Conservation (phyloP, 2,329 filamentous ascomycete genomes). For the Cladophialophora psammophila region DNA sequence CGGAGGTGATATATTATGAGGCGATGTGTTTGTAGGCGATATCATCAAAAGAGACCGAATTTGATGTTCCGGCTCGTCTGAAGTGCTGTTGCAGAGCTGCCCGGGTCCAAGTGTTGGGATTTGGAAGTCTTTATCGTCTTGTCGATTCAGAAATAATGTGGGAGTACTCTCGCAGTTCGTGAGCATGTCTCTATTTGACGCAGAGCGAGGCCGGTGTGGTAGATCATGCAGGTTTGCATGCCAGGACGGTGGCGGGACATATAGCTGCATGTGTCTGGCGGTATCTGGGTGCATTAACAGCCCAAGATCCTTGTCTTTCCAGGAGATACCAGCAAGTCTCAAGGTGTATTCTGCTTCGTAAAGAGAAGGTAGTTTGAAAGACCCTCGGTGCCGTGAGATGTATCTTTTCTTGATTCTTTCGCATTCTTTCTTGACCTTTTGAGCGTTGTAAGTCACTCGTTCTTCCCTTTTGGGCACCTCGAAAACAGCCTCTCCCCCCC, state of each 20-base stretch:
- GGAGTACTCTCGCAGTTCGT: background rate
- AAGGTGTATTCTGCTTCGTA: constrained; percentile 20
- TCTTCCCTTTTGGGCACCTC: constrained; percentile 30
- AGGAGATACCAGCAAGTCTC: constrained; percentile 17
- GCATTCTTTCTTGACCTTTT: constrained; percentile 35
- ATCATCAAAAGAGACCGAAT: background rate
- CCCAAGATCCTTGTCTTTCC: background rate
- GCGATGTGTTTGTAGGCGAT: too few species aligned
- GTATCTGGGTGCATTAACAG: background rate
- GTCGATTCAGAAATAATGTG: background rate
- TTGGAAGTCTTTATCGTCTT: background rate
- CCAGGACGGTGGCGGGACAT: background rate
- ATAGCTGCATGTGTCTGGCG: background rate
- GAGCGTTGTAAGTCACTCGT: constrained; percentile 14
- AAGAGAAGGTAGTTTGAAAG: constrained; percentile 12
- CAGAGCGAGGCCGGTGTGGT: background rate
- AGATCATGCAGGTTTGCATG: background rate
- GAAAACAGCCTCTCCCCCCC: constrained; percentile 24
- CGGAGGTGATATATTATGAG: background rate
- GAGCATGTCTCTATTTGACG: background rate
- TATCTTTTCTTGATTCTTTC: constrained; percentile 31
- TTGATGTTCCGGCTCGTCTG: background rate
- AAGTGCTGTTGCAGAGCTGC: background rate
- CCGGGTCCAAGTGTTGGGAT: background rate
- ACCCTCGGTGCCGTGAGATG: constrained; percentile 1